Evolutionary conservation across 106 monocot genomes (phyloP).

Genomic region (Dendrobium chrysotoxum): DNA sequence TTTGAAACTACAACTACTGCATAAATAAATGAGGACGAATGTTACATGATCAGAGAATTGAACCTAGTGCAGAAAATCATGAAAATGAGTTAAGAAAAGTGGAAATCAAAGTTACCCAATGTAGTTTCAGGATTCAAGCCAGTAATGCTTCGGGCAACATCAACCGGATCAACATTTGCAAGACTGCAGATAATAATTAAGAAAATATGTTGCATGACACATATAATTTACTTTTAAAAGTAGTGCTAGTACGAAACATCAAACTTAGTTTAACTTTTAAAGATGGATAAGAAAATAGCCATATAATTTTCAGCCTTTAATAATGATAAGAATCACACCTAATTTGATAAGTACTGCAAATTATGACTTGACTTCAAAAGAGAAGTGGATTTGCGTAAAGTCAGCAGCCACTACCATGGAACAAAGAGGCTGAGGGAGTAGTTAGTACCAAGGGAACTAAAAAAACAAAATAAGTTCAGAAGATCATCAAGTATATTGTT

Average conservation of each 20-base stretch:
- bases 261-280: neutral
- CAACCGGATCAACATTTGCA: constrained; percentile 97
- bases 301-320: neutral
- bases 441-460: neutral
- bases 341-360: neutral
- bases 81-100: constrained; percentile 1
- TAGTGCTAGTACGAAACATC: neutral
- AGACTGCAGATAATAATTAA: constrained; percentile 39
- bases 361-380: too few relatives aligned
- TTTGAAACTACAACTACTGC: constrained; percentile 97
- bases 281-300: neutral
- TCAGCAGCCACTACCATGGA: neutral
- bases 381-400: neutral
- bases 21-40: neutral
- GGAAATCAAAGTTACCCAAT: constrained; percentile 37
- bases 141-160: constrained; percentile 63
- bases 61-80: neutral
- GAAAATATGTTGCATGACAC: neutral
- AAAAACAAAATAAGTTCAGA: neutral
- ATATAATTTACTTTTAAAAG: neutral
- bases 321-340: neutral
- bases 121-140: constrained; percentile 93
- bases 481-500: neutral
- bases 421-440: neutral
- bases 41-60: neutral